Evolutionary conservation across 805 yeast species (phyloP).

Genomic region (Wickerhamomyces kurtzmanii): DNA sequence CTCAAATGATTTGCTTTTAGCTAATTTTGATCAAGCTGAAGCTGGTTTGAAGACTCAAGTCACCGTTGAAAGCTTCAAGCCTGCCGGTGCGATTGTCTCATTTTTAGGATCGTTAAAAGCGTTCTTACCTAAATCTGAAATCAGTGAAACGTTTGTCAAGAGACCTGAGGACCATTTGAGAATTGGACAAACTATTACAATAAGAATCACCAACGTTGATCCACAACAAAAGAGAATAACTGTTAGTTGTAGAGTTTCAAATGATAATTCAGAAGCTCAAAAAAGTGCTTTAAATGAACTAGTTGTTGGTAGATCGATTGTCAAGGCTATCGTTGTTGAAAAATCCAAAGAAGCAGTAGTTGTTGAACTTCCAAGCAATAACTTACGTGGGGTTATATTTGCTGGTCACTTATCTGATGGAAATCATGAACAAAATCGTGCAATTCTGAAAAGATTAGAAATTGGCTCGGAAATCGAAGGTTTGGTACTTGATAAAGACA

Average conservation of each 20-base stretch:
- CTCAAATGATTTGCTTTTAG: slow-evolving; percentile 25
- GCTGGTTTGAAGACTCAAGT: slow-evolving; percentile 54
- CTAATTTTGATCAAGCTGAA: slow-evolving; percentile 41
- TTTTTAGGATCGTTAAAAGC: slow-evolving; percentile 77
- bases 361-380: slow-evolving; percentile 40
- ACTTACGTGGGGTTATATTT: slow-evolving; percentile 60
- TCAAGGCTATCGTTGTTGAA: slow-evolving; percentile 54
- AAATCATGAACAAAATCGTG: slow-evolving; percentile 63
- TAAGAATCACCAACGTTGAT: slow-evolving; percentile 53
- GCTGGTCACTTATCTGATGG: slow-evolving; percentile 74
- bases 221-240: slow-evolving; percentile 40
- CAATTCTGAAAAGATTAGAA: slow-evolving; percentile 45
- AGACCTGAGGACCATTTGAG: slow-evolving; percentile 71
- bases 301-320: slow-evolving; percentile 51
- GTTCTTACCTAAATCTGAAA: slow-evolving; percentile 78
- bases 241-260: slow-evolving; percentile 68
- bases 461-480: slow-evolving; percentile 55
- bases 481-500: slow-evolving; percentile 59
- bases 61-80: slow-evolving; percentile 60
- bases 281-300: slow-evolving; percentile 40
- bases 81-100: slow-evolving; percentile 73
- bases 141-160: slow-evolving; percentile 78
- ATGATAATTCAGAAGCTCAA: slow-evolving; percentile 31
- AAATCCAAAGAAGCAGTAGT: slow-evolving; percentile 66
- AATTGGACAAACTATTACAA: slow-evolving; percentile 76